Conservation (phyloP, 805 yeast species). For the Kodamaea neixiangensis region DNA sequence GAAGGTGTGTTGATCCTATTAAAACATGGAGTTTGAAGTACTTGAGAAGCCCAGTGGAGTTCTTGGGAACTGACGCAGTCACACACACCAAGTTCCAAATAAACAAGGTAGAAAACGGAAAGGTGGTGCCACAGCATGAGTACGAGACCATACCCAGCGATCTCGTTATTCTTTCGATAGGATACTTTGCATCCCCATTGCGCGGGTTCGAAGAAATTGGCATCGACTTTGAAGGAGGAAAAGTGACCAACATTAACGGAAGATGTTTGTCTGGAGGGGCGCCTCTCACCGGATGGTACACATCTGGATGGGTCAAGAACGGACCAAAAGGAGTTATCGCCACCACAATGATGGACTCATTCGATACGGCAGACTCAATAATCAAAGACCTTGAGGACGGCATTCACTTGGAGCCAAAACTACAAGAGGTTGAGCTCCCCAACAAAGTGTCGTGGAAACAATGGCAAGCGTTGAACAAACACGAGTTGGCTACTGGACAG, state of each 20-base stretch:
- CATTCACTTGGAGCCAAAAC: constrained; percentile 18
- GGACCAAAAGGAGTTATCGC: constrained; percentile 93
- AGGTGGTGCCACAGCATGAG: constrained; percentile 39
- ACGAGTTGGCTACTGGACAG: constrained; percentile 54
- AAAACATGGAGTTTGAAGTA: constrained; percentile 70
- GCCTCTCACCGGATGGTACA: constrained; percentile 55
- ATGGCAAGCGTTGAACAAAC: constrained; percentile 60
- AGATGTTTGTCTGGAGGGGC: constrained; percentile 25
- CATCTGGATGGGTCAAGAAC: constrained; percentile 87
- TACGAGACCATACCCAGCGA: constrained; percentile 48
- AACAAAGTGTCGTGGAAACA: constrained; percentile 56
- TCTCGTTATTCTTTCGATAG: constrained; percentile 76
- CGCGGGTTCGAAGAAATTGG: constrained; percentile 51
- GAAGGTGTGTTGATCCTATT: not conserved
- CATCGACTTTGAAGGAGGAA: constrained; percentile 31
- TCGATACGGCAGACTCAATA: constrained; percentile 68
- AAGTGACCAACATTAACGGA: constrained; percentile 36
- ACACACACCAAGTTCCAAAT: constrained; percentile 49
- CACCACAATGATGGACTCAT: constrained; percentile 83
- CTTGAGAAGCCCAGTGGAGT: constrained; percentile 61
- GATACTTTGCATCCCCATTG: constrained; percentile 72
- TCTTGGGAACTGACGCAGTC: constrained; percentile 40
- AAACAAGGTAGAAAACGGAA: constrained; percentile 46
- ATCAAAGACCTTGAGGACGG: constrained; percentile 52
- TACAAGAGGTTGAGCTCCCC: not conserved